Base-by-base conservation (phyloP, 2,329 filamentous ascomycete genomes). In the Fusarium cicatricum region DNA sequence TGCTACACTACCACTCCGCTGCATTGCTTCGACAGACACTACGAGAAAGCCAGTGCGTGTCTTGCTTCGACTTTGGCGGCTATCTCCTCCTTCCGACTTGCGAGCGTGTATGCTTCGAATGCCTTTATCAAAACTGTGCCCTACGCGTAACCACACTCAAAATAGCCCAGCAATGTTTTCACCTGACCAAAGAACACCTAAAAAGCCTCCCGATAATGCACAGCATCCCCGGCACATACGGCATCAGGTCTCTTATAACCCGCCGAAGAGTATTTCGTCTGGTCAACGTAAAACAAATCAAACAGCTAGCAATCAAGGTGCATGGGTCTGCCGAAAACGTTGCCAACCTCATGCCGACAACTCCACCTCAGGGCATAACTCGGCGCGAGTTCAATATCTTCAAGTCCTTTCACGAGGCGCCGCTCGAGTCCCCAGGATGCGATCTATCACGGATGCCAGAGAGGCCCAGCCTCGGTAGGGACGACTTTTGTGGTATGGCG, bases 51-150 rank as follows among this genome's bases (percentile, higher is more conserved):
- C 32, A 10, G 11, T 73, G 70, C 41, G 61, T 54, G 11, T 67
- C 64, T 11, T 73, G 69, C 44, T 40, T 54, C 19, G 44, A 63
- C 12, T 69, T 65, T 51, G 69, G 65, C 11, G 55, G 39, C 11
- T 70, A 68, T 37, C 34, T 72, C 9, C 68, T 68, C 36, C 57
- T 72, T 10, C 66, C 69, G 3, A 67, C 62, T 9, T 70, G 65
- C 52, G 64, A 69, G 29, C 59, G 71, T 38, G 46, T 63, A 26
- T 73, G 70, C 56, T 60, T 53, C 21, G 42, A 60, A 21, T 72
- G 71, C 38, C 55, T 71, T 41, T 11, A 32, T 9, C 19, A 52
- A 11, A 67, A 65, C 44, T 40, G 37, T n/a, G 52, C 57, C 19
- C 48, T 65, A 5, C 51, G 59, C 51, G 56, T 68, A 52, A 57